Evolutionary conservation across 2,329 filamentous ascomycete species (phyloP).

Genomic region (Whalleya microplaca): DNA sequence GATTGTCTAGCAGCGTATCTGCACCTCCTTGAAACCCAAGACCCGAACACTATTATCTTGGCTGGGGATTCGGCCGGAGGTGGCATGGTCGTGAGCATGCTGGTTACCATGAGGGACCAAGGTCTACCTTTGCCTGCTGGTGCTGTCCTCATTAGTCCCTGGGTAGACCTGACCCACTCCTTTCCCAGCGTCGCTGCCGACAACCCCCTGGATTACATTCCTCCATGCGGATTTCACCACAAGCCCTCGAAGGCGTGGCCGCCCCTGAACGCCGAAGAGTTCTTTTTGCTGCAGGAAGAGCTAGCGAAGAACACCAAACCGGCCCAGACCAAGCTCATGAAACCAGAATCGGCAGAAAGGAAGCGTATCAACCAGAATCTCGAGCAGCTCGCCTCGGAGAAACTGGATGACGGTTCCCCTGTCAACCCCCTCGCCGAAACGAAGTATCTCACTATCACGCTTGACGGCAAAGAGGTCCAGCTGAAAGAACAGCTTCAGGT

Average conservation of each 20-base stretch:
- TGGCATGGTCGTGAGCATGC: constrained; percentile 81
- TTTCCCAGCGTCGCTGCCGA: constrained; percentile 85
- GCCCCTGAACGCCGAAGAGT: constrained; percentile 80
- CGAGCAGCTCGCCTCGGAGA: constrained; percentile 14
- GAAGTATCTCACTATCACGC: constrained; percentile 62
- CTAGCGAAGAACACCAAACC: constrained; percentile 46
- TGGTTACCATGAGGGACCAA: constrained; percentile 82
- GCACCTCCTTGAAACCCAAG: constrained; percentile 75
- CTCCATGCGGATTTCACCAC: constrained; percentile 84
- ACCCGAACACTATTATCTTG: constrained; percentile 80
- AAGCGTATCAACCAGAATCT: constrained; percentile 27
- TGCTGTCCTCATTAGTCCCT: constrained; percentile 88
- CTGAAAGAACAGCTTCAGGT: constrained; percentile 94
- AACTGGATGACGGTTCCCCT: constrained; percentile 12
- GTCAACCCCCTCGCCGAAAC: constrained; percentile 31
- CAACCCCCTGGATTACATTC: constrained; percentile 83
- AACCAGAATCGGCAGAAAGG: constrained; percentile 41
- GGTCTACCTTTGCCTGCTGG: constrained; percentile 85
- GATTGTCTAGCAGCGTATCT: constrained; percentile 91
- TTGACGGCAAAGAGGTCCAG: constrained; percentile 72
- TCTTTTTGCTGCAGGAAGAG: constrained; percentile 56
- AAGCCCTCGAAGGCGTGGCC: constrained; percentile 92
- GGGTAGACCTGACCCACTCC: constrained; percentile 94
- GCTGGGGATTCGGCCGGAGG: constrained; percentile 93
- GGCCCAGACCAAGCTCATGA: constrained; percentile 38